Conservation (phyloP, 352 stramenopile genomes). For the Globisporangium lucens region DNA sequence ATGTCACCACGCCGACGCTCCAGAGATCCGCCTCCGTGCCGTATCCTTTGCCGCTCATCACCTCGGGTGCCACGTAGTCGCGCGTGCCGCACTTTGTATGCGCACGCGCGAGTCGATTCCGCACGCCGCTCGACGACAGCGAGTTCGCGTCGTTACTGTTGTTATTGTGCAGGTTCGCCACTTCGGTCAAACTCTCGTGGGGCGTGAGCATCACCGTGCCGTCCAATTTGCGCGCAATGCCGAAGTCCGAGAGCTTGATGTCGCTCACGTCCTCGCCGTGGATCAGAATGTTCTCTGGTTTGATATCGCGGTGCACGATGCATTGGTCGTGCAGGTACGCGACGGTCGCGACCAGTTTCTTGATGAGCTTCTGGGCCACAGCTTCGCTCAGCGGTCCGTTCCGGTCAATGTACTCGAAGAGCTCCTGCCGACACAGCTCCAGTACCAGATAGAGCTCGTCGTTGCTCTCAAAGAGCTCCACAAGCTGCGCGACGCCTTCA, state of each 20-base stretch:
- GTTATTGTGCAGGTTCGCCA: slow-evolving; percentile 42
- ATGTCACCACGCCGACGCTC: slow-evolving; percentile 91
- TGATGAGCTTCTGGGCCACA: slow-evolving; percentile 62
- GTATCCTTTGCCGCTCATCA: slow-evolving; percentile 90
- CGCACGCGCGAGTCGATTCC: slow-evolving; percentile 64
- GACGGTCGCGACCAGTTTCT: slow-evolving; percentile 73
- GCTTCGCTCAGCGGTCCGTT: slow-evolving; percentile 69
- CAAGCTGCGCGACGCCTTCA: slow-evolving; percentile 70
- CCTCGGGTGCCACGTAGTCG: slow-evolving; percentile 81
- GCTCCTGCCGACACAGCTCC: slow-evolving; percentile 73
- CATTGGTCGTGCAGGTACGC: slow-evolving; percentile 80
- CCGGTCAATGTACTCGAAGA: slow-evolving; percentile 82
- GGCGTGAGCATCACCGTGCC: slow-evolving; percentile 55
- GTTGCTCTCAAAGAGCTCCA: slow-evolving; percentile 77
- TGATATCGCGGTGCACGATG: slow-evolving; percentile 86
- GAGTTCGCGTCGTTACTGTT: slow-evolving; percentile 19
- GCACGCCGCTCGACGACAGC: slow-evolving; percentile 27
- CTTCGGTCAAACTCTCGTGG: slow-evolving; percentile 68
- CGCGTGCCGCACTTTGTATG: slow-evolving; percentile 84
- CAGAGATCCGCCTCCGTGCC: slow-evolving; percentile 93
- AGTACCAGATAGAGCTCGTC: slow-evolving; percentile 80
- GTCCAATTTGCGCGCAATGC: slow-evolving; percentile 75
- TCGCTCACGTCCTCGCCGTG: slow-evolving; percentile 59
- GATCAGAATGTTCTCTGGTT: slow-evolving; percentile 83
- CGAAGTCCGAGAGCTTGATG: slow-evolving; percentile 84